Conservation (phyloP, 31 red algal genomes). For the Odonthalia washingtoniensis region DNA sequence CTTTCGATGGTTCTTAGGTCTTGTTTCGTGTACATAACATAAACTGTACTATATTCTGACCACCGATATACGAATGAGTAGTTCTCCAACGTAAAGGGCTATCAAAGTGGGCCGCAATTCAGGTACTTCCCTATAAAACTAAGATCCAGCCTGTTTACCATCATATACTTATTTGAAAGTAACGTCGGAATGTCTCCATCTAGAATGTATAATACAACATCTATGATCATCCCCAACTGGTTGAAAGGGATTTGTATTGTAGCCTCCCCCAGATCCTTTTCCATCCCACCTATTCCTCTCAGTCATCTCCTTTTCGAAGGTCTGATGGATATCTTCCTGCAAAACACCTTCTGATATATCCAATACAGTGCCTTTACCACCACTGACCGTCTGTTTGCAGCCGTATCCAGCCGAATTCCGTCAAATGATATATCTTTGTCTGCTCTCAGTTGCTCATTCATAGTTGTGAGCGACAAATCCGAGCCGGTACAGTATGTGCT, state of each 20-base stretch:
- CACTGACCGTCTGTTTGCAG: background rate
- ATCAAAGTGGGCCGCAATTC: too few relatives aligned
- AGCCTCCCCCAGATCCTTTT: background rate
- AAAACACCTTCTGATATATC: background rate
- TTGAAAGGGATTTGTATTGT: conserved; percentile 34
- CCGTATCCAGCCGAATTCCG: background rate
- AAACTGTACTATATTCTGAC: too few relatives aligned
- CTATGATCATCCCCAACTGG: conserved; percentile 13
- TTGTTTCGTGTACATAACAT: too few relatives aligned
- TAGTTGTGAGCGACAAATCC: too few relatives aligned
- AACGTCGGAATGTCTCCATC: background rate
- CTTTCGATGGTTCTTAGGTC: too few relatives aligned
- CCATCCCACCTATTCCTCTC: conserved; percentile 2
- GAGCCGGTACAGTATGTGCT: too few relatives aligned
- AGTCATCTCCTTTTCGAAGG: background rate
- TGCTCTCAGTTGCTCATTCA: too few relatives aligned
- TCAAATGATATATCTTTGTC: too few relatives aligned
- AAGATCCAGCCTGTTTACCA: too few relatives aligned
- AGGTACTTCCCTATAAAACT: too few relatives aligned
- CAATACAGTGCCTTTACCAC: background rate
- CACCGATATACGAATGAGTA: too few relatives aligned
- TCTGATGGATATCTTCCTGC: background rate
- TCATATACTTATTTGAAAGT: conserved; percentile 9
- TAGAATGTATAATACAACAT: conserved; percentile 22
- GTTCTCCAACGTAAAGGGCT: too few relatives aligned